phyloP scores from a whole-genome alignment of 108 stramenopile genomes.

The Skeletonema costatum region DNA sequence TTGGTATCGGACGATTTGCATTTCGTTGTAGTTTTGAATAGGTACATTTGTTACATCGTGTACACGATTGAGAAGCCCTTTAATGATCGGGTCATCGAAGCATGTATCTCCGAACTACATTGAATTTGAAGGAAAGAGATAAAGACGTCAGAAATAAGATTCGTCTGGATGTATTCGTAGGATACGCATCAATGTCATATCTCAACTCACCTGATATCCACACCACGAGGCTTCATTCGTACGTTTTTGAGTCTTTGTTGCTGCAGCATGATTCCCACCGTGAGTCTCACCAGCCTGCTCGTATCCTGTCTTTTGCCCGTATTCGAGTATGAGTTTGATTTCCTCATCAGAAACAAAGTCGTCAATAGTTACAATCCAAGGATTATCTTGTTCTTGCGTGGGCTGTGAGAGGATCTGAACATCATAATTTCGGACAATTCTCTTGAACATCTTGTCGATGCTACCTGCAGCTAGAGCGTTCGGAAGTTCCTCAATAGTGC shows the following conservation, averaged over 20 bases:
- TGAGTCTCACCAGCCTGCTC: conserved; percentile 74
- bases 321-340: conserved; percentile 57
- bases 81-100: conserved; percentile 34
- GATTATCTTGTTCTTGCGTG: conserved; percentile 26
- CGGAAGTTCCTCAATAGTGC: conserved; percentile 19
- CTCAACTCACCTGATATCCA: conserved; percentile 16
- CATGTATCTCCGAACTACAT: conserved; percentile 37
- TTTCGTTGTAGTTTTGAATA: conserved; percentile 61
- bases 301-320: conserved; percentile 56
- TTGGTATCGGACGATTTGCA: conserved; percentile 77
- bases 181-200: conserved; percentile 1
- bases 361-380: conserved; percentile 84
- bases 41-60: conserved; percentile 38
- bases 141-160: neutral
- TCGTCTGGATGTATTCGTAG: conserved; percentile 36
- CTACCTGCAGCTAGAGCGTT: conserved; percentile 56
- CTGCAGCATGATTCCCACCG: conserved; percentile 53
- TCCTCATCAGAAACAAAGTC: conserved; percentile 70
- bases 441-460: conserved; percentile 62
- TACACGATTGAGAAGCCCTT: conserved; percentile 48
- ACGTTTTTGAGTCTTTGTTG: conserved; percentile 28
- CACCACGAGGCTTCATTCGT: conserved; percentile 73
- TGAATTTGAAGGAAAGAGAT: neutral
- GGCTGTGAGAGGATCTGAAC: conserved; percentile 71
- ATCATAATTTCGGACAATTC: conserved; percentile 61